Evolutionary conservation across 2,329 filamentous ascomycete species (phyloP).

Genomic region (Fusarium multiceps): DNA sequence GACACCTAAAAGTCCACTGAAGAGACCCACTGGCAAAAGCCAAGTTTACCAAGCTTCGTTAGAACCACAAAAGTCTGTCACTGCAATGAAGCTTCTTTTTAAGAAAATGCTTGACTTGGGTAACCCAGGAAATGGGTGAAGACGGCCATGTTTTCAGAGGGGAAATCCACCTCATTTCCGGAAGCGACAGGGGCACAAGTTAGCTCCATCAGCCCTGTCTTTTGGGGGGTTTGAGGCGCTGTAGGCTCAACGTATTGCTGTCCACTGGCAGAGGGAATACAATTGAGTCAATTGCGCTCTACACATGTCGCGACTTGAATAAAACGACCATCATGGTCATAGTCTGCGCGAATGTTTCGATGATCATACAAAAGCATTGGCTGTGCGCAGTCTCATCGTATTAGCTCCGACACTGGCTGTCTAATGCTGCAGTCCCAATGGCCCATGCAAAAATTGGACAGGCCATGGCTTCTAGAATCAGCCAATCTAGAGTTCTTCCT

Average conservation of each 20-base stretch:
- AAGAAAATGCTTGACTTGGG: not conserved
- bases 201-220: constrained; percentile 10
- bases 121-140: not conserved
- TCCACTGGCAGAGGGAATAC: not conserved
- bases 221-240: not conserved
- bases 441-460: not conserved
- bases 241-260: not conserved
- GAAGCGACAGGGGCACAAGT: not conserved
- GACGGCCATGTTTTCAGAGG: too few species aligned
- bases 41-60: not conserved
- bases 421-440: not conserved
- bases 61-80: constrained; percentile 1
- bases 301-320: too few species aligned
- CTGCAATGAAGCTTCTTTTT: constrained; percentile 34
- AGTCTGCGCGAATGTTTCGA: not conserved
- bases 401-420: not conserved
- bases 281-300: not conserved
- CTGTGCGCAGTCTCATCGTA: not conserved
- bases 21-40: not conserved
- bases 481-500: constrained; percentile 7
- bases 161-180: constrained; percentile 29
- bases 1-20: not conserved
- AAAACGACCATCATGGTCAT: too few species aligned
- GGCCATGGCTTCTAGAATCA: not conserved
- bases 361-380: not conserved